Evolutionary conservation across 129 eudicot species (phyloP), one percentile per base, ranked within the genome.

Genomic region (Artemisia argyi): DNA sequence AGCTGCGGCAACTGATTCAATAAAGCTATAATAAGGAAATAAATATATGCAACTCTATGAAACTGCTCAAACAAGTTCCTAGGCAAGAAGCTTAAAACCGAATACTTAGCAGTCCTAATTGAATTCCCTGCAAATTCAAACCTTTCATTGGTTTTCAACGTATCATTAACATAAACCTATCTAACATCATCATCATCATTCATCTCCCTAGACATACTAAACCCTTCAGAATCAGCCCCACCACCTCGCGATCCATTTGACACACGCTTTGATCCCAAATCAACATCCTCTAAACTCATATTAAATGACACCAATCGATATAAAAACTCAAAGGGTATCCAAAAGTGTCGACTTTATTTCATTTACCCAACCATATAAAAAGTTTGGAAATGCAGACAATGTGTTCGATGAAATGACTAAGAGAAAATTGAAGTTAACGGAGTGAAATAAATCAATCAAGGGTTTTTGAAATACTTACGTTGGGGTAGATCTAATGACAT

Each of bases 41-140:
- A n/a, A n/a, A n/a, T n/a, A n/a, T n/a, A n/a, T n/a, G n/a, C n/a
- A n/a, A n/a, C 93, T 81, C 97, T 86, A 42, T 88, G 99, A 72
- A 95, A 95, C 85, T 95, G 99, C 61, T 95, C 99, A 80, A 88
- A 95, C 58, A 95, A 71, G 64, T 95, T 95, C 24, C 93, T 62
- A 15, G 99, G 99, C 80, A 95, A 78, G 86, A 95, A 95, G 26
- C 94, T 86, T 11, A 95, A 52, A 65, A 86, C 32, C 5, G 97
- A 85, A 75, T 95, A 95, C 66, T 95, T 95, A 3, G 84, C 83
- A 11, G 99, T 95, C 48, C 87, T 87, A 67, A 90, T 86, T 0
- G 97, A 95, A 76, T 95, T 95, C 28, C 96, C 94, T 2, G 94
- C 77, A 61, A 95, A 88, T 59, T 95, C 94, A 76, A 88, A 90